Evolutionary conservation across 78 protist genomes (phyloP).

Genomic region (Polysphondylium violaceum): DNA sequence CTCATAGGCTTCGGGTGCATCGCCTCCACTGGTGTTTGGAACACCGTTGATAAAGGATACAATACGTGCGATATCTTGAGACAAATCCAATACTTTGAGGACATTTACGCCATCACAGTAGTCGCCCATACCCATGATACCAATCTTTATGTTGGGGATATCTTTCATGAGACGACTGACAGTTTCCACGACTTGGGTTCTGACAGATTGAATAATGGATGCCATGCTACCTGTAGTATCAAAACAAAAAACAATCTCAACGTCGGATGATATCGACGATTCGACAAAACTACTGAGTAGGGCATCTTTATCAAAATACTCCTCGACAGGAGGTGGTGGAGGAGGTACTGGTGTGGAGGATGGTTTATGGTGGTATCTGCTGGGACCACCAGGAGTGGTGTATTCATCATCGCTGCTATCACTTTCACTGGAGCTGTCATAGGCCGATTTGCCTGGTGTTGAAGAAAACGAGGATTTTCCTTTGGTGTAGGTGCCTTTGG

Average conservation of each 20-base stretch:
- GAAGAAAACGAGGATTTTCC: too few species aligned
- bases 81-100: slow-evolving; percentile 29
- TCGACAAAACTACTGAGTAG: slow-evolving; percentile 57
- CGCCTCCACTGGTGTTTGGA: slow-evolving; percentile 80
- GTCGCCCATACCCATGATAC: slow-evolving; percentile 84
- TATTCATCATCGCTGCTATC: too few species aligned
- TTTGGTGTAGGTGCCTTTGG: too few species aligned
- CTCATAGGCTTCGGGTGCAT: slow-evolving; percentile 82
- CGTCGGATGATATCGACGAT: slow-evolving; percentile 61
- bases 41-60: slow-evolving; percentile 51
- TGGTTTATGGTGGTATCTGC: too few species aligned
- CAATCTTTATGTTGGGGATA: slow-evolving; percentile 73
- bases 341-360: neutral
- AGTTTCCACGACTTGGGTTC: slow-evolving; percentile 50
- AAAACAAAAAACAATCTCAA: slow-evolving; percentile 81
- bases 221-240: slow-evolving; percentile 81
- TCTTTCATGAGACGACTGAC: slow-evolving; percentile 77
- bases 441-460: too few species aligned
- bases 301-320: slow-evolving; percentile 43
- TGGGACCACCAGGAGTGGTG: too few species aligned
- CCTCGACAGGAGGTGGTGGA: slow-evolving; percentile 4
- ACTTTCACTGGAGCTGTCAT: too few species aligned
- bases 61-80: slow-evolving; percentile 16
- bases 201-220: slow-evolving; percentile 36
- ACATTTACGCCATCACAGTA: slow-evolving; percentile 76